Evolutionary conservation across 306 rosid genomes (phyloP), one percentile per base, ranked within the genome.

Genomic region (Glycine soja): DNA sequence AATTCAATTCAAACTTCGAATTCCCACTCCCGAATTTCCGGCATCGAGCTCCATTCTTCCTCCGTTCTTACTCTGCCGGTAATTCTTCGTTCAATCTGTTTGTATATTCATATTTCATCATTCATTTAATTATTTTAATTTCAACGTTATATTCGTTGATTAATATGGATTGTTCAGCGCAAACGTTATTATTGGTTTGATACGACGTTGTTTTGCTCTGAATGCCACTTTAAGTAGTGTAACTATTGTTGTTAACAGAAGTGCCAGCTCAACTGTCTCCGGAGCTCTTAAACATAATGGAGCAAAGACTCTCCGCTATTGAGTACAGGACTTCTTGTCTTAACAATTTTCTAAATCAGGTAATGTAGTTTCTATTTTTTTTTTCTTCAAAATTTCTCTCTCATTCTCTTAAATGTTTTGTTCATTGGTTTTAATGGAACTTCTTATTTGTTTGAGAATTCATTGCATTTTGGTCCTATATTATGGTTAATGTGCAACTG

Each of bases 281-380:
- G 53, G 87, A 89, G 58, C 85, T 95, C 16, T 75, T 92, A n/a
- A 87, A 84, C 15, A 89, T 91, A 36, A 95, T 95, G 97, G 97
- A 95, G 73, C 92, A 85, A 81, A 92, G 94, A 79, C 59, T 92
- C 34, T 81, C 85, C 4, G 90, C 88, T 42, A 88, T 94, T 65
- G 94, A 92, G 82, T 76, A 83, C 75, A 86, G 95, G 82, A 82
- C 86, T 77, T 47, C 85, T 76, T 89, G 40, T 65, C 98, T 92
- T 67, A 86, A 78, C 63, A 89, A 77, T 66, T 30, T 90, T 63
- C 66, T 92, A 7, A 86, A 90, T 61, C 93, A 82, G 97, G 98
- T 89, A 79, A 81, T 79, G 79, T 74, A 67, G 61, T 67, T 75
- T 18, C 46, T 10, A 73, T 78, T 57, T 56, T 0, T 38, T 18